Base-by-base conservation (phyloP, 177 flowering plant species). In the Vitis hybrid region DNA sequence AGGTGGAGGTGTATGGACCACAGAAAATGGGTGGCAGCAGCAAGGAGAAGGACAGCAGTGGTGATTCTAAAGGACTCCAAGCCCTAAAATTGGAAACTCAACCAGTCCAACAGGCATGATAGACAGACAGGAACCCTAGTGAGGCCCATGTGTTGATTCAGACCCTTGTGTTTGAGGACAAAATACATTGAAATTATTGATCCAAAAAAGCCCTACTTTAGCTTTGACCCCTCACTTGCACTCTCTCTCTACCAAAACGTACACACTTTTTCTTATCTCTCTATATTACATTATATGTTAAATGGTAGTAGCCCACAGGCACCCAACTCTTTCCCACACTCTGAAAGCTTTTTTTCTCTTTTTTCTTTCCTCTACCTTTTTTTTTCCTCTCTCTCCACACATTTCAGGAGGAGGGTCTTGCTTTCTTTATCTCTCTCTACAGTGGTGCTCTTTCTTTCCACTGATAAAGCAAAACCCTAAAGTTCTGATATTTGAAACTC, bases 341-440 rank as follows among this genome's bases (percentile, higher is more conserved):
- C 71, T 51, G 33, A 48, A 50, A 56, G 12, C 61, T 62, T 66
- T 68, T 29, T 65, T 29, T 65, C 19, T 10, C 31, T 3, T n/a
- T 31, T 16, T 33, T n/a, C 18, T 33, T 22, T 49, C 15, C 15
- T 58, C 16, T 45, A 55, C 48, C 53, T 68, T 33, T 68, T 56
- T 63, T 52, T 64, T 48, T 52, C 53, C 73, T 75, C 81, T 78
- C 79, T 75, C 79, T 70, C 74, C 74, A 70, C 74, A 76, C 68
- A 74, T 72, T 68, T 70, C 59, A 66, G 72, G 74, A 64, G 65
- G 39, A 49, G 72, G 69, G 45, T 67, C 31, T 58, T 62, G 49
- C 61, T 6, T 51, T 63, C 64, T 75, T 68, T 75, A 53, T 75
- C 77, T 74, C 76, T 71, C 70, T 68, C 77, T 59, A 62, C 75